Evolutionary conservation across 352 stramenopile species (phyloP).

Genomic region (Globisporangium abappressorium): DNA sequence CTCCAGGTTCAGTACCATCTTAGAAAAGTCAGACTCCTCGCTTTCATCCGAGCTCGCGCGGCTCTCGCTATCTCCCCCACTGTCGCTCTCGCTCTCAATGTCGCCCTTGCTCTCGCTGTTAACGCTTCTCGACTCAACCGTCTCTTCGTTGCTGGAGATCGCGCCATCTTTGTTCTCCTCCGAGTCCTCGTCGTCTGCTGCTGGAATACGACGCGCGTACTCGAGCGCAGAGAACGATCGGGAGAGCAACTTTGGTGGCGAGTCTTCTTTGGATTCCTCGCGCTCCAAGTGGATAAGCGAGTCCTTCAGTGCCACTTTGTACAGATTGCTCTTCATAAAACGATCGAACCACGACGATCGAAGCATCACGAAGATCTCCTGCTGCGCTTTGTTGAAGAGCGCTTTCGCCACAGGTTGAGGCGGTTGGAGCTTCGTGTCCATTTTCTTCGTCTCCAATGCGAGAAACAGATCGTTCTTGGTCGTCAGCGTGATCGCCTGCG

Average conservation of each 20-base stretch:
- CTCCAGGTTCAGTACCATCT: constrained; percentile 72
- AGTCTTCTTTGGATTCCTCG: constrained; percentile 62
- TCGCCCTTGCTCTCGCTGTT: constrained; percentile 17
- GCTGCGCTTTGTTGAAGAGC: constrained; percentile 64
- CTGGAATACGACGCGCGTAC: constrained; percentile 19
- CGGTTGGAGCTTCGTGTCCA: constrained; percentile 42
- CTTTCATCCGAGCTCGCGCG: constrained; percentile 42
- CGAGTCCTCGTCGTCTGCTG: constrained; percentile 7
- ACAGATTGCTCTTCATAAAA: constrained; percentile 84
- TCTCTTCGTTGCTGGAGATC: constrained; percentile 14
- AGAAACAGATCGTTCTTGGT: constrained; percentile 72
- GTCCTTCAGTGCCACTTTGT: constrained; percentile 77
- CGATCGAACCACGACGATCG: constrained; percentile 77
- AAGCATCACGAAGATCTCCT: constrained; percentile 83
- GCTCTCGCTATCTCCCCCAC: constrained; percentile 24
- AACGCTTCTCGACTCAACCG: constrained; percentile 6
- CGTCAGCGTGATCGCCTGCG: constrained; percentile 66
- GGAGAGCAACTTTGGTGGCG: constrained; percentile 61
- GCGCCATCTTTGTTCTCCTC: constrained; percentile 12
- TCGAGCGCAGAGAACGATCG: constrained; percentile 51
- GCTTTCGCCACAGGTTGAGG: constrained; percentile 40
- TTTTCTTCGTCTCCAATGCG: constrained; percentile 35
- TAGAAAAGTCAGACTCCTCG: constrained; percentile 43
- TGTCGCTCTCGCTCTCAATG: constrained; percentile 17
- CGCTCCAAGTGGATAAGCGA: constrained; percentile 59